Percentiles rank a stretch among this genome's conserved stretches.
Evolutionary conservation across 176 grass and related monocot species (phyloP).

Genomic region (Lolium perenne): DNA sequence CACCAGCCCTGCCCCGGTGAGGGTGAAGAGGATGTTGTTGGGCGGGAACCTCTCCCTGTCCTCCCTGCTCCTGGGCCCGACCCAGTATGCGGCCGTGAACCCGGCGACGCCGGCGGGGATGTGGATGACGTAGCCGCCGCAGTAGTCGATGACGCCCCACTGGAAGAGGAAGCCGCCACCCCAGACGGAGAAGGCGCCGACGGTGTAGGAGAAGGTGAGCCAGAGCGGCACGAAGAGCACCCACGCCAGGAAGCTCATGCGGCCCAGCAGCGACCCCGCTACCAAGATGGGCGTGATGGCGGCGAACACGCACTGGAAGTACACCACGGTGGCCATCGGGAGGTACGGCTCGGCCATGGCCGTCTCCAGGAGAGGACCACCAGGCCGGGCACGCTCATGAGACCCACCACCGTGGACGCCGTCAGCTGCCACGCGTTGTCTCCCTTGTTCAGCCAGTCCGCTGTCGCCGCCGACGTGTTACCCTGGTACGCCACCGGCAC

Average conservation of each 20-base stretch:
- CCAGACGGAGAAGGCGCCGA: slow-evolving; percentile 81
- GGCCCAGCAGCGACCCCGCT: slow-evolving; percentile 57
- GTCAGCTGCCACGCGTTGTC: slow-evolving; percentile 85
- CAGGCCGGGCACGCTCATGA: too few species aligned
- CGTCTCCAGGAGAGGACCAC: slow-evolving; percentile 62
- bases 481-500: too few species aligned
- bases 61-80: slow-evolving; percentile 47
- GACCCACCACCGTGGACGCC: not conserved
- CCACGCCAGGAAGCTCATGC: slow-evolving; percentile 81
- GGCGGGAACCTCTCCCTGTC: slow-evolving; percentile 75
- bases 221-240: slow-evolving; percentile 80
- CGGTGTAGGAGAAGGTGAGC: slow-evolving; percentile 86
- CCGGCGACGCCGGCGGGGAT: slow-evolving; percentile 64
- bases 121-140: slow-evolving; percentile 80
- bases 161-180: slow-evolving; percentile 74
- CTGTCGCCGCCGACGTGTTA: too few species aligned
- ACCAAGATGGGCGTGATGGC: slow-evolving; percentile 68
- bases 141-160: slow-evolving; percentile 78
- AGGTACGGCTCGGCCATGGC: slow-evolving; percentile 27
- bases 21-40: slow-evolving; percentile 77
- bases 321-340: slow-evolving; percentile 67
- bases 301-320: slow-evolving; percentile 77
- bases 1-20: slow-evolving; percentile 68
- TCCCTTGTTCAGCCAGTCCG: slow-evolving; percentile 78
- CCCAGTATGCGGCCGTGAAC: slow-evolving; percentile 71